phyloP scores from a whole-genome alignment of 2,329 filamentous ascomycete genomes.

The Escovopsis sp. region DNA sequence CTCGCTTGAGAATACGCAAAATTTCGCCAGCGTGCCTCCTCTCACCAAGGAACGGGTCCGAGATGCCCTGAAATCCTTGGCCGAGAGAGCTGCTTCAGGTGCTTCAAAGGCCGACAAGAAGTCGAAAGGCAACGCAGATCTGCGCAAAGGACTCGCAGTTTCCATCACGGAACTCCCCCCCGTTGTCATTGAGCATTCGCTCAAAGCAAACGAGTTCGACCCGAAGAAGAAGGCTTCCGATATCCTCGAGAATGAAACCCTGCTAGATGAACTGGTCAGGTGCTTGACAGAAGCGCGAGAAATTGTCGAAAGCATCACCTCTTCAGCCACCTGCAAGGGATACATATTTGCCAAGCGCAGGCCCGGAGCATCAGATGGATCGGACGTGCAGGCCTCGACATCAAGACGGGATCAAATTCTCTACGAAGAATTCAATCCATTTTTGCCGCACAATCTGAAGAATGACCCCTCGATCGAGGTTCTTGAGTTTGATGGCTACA shows the following conservation, averaged over 20 bases:
- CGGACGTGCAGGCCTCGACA: conserved; percentile 18
- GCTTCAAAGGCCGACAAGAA: conserved; percentile 36
- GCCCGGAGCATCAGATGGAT: conserved; percentile 10
- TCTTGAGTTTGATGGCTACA: conserved; percentile 71
- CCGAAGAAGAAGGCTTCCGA: conserved; percentile 50
- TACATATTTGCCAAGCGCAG: conserved; percentile 73
- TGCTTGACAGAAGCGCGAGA: conserved; percentile 56
- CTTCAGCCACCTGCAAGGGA: conserved; percentile 52
- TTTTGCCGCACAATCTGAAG: conserved; percentile 67
- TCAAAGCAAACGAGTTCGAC: conserved; percentile 58
- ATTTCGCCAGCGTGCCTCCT: conserved; percentile 59
- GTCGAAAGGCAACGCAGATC: conserved; percentile 58
- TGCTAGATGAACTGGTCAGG: conserved; percentile 51
- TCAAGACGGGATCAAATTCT: conserved; percentile 38
- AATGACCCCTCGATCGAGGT: conserved; percentile 50
- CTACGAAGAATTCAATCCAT: conserved; percentile 94
- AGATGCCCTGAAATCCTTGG: conserved; percentile 51
- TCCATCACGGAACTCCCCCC: conserved; percentile 84
- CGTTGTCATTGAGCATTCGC: conserved; percentile 71
- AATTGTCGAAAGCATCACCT: conserved; percentile 54
- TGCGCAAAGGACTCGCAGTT: conserved; percentile 67
- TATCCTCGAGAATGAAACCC: conserved; percentile 49
- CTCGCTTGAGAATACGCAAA: conserved; percentile 68
- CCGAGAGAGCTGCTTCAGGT: conserved; percentile 40
- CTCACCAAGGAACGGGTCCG: conserved; percentile 61